phyloP scores from a whole-genome alignment of 1,139 yeast genomes.

The Nakaseomyces delphensis region DNA sequence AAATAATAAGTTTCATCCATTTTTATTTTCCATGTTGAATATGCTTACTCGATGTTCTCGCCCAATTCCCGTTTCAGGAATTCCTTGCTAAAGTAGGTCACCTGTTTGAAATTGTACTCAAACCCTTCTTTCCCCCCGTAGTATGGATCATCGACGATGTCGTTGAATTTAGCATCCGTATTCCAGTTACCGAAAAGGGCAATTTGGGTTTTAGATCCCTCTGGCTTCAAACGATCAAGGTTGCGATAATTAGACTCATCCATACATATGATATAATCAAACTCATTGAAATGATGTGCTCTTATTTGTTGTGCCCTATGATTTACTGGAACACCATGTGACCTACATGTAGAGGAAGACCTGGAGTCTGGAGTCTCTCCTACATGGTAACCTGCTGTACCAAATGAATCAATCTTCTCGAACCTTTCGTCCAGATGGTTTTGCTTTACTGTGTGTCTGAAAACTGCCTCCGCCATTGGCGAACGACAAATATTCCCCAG shows the following conservation, averaged over 20 bases:
- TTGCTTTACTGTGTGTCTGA: conserved; percentile 52
- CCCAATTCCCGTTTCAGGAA: conserved; percentile 44
- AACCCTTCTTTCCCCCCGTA: conserved; percentile 83
- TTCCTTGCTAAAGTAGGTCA: conserved; percentile 61
- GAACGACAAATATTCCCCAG: conserved; percentile 93
- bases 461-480: conserved; percentile 97
- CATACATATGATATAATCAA: conserved; percentile 85
- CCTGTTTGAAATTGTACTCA: conserved; percentile 66
- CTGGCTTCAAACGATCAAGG: conserved; percentile 52
- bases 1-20: not conserved
- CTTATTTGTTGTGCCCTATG: conserved; percentile 71
- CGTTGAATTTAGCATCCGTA: conserved; percentile 37
- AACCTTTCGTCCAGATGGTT: conserved; percentile 38
- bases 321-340: conserved; percentile 63
- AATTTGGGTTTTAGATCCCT: conserved; percentile 40
- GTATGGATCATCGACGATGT: conserved; percentile 79
- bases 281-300: conserved; percentile 49
- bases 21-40: not conserved
- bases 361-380: conserved; percentile 80
- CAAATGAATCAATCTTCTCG: conserved; percentile 68
- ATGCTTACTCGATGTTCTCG: conserved; percentile 3
- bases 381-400: conserved; percentile 75
- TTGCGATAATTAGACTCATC: conserved; percentile 59
- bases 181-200: conserved; percentile 71
- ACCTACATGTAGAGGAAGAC: conserved; percentile 57